Percentiles rank a stretch among this genome's conserved stretches.
phyloP scores from a whole-genome alignment of 1,284 basidiomycete species.

The Somion occarium region DNA sequence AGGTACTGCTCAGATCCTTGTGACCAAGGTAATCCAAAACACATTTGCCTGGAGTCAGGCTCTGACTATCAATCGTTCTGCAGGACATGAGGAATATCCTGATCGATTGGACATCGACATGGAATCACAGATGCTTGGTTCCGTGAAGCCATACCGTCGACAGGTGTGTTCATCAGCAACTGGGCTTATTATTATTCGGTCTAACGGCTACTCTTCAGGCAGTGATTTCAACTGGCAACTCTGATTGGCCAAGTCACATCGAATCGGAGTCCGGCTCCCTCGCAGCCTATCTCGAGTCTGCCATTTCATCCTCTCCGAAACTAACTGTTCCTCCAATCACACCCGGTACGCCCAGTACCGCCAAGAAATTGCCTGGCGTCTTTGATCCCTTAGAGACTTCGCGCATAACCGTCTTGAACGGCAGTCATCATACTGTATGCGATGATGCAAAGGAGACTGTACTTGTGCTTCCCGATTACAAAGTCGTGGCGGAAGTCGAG shows the following conservation, averaged over 20 bases:
- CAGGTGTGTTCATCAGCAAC: constrained; percentile 57
- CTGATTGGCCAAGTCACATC: constrained; percentile 81
- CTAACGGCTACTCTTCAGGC: constrained; percentile 46
- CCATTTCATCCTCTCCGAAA: constrained; percentile 24
- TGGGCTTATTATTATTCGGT: background rate
- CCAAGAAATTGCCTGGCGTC: constrained; percentile 41
- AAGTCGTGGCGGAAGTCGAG: constrained; percentile 67
- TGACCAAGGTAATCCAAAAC: constrained; percentile 47
- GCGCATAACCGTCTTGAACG: constrained; percentile 73
- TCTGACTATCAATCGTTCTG: constrained; percentile 15
- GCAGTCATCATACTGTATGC: constrained; percentile 67
- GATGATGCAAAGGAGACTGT: constrained; percentile 66
- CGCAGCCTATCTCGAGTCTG: constrained; percentile 52
- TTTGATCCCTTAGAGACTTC: constrained; percentile 50
- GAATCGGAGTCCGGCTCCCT: constrained; percentile 64
- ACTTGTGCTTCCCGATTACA: constrained; percentile 89
- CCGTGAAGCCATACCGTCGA: constrained; percentile 76
- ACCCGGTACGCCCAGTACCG: too few relatives aligned
- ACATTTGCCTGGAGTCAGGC: constrained; percentile 5
- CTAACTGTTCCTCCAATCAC: too few relatives aligned
- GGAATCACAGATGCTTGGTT: constrained; percentile 76
- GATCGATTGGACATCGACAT: constrained; percentile 70
- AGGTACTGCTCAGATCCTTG: constrained; percentile 76
- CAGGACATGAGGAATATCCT: constrained; percentile 73
- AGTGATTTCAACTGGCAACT: constrained; percentile 84